Conservation (phyloP, 805 yeast genomes). For the Yarrowia keelungensis region DNA sequence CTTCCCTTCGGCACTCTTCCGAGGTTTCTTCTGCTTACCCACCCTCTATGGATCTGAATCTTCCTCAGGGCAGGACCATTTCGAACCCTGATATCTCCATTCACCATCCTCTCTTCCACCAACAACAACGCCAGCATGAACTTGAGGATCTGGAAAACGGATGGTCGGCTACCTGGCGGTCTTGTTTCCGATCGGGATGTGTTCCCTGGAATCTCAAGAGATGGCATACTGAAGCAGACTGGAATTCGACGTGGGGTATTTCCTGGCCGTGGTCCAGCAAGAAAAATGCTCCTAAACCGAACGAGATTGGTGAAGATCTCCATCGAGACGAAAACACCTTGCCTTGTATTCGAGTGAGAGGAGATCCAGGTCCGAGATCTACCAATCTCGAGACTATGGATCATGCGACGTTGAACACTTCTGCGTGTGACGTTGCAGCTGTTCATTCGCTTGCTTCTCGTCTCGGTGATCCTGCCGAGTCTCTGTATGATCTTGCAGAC, state of each 20-base stretch:
- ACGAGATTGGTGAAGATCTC: conserved; percentile 15
- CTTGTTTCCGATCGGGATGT: neutral
- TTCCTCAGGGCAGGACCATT: conserved; percentile 14
- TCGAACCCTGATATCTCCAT: conserved; percentile 16
- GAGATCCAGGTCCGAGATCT: conserved; percentile 17
- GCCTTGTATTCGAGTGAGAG: conserved; percentile 17
- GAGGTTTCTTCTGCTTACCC: conserved; percentile 14
- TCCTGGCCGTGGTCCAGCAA: conserved; percentile 26
- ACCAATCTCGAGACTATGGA: conserved; percentile 24
- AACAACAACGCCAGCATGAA: conserved; percentile 31
- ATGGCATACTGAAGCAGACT: conserved; percentile 34
- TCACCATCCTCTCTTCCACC: conserved; percentile 22
- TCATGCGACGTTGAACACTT: conserved; percentile 10
- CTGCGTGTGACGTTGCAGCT: conserved; percentile 5
- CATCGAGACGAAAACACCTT: neutral
- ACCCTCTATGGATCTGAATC: conserved; percentile 18
- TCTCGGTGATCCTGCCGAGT: neutral
- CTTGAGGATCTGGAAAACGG: conserved; percentile 1
- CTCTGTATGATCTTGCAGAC: conserved; percentile 4
- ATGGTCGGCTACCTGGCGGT: neutral
- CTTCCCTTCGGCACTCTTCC: conserved; percentile 3
- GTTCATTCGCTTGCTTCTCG: conserved; percentile 12
- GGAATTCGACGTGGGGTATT: conserved; percentile 26
- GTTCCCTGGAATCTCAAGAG: conserved; percentile 18
- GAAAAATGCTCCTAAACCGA: neutral